Percentiles rank a stretch among this genome's conserved stretches.
Conservation (phyloP, 257 asterid genomes). For the Solanum medicagineum region DNA sequence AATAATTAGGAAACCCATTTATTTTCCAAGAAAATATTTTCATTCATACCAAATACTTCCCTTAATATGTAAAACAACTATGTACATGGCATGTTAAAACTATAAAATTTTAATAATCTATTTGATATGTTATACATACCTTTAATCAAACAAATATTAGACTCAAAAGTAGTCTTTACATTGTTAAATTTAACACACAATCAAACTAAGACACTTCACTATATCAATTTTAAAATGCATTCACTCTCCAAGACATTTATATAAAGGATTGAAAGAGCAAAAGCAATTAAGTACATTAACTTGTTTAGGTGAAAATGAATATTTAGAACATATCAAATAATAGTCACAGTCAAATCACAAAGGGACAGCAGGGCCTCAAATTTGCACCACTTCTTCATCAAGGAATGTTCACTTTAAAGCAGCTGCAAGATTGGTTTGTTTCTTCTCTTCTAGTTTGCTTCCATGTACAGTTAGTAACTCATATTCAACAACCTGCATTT, state of each 20-base stretch:
- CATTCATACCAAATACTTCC: neutral
- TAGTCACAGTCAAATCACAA: neutral
- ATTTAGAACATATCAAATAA: neutral
- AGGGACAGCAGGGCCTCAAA: neutral
- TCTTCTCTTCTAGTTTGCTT: constrained; percentile 19
- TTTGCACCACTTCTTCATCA: neutral
- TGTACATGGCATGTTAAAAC: no score
- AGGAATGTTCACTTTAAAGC: neutral
- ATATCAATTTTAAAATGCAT: neutral
- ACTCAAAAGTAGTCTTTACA: no score
- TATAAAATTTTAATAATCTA: no score
- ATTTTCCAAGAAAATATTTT: no score
- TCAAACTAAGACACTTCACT: neutral
- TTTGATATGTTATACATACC: no score
- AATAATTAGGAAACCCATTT: neutral
- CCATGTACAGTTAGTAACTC: constrained; percentile 24
- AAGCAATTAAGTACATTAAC: neutral
- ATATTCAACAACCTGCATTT: constrained; percentile 16
- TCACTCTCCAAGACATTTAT: neutral
- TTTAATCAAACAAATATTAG: no score
- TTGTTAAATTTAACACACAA: neutral
- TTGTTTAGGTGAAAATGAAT: neutral
- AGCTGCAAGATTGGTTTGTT: constrained; percentile 4
- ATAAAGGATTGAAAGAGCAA: neutral
- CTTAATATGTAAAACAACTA: no score